Evolutionary conservation across 208 protist species (phyloP), one percentile per base, ranked within the genome.

Genomic region (Porcisia hertigi): DNA sequence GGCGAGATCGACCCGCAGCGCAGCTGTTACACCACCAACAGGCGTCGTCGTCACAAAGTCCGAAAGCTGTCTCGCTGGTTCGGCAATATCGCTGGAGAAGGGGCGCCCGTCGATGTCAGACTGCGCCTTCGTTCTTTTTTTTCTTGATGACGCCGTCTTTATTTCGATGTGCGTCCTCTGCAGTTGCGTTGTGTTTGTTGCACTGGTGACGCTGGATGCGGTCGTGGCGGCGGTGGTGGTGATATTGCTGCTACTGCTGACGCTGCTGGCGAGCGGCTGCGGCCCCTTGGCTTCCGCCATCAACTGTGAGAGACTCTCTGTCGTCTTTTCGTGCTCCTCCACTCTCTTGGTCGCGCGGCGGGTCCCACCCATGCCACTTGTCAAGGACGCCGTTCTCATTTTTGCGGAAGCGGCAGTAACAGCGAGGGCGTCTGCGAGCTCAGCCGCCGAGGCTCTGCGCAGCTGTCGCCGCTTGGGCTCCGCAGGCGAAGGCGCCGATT

Each of bases 1-100:
- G 57, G 75, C 67, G 58, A 86, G 55, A 41, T 84, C 76, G 58
- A 83, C 77, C 55, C 75, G 77, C 45, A 75, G 55, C 36, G 78
- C 73, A 39, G 66, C 60, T 1, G 71, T 58, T 14, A 16, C 77
- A 16, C 20, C 71, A 14, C 0, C n/a, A 12, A 52, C 57, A 18
- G 25, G 36, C 54, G 1, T 14, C 49, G 41, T 49, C 25, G 23
- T 65, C 18, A 7, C 43, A 25, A 23, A 63, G 39, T 30, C 64
- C 5, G 36, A 34, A 3, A 25, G 18, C 41, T 7, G 36, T 36
- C 16, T 39, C 23, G 57, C 41, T 16, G 70, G 39, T 34, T 45
- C 57, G 30, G 52, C 57, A 6, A 18, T 30, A 3, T 12, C 47
- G 11, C 47, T 23, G 16, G 59, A 43, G 59, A 43, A 2, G 34